These are phyloP conservation scores for Trichoderma erinaceum DNA, from an alignment of 495 filamentous ascomycete species.

Conservation along the genomic window DNA sequence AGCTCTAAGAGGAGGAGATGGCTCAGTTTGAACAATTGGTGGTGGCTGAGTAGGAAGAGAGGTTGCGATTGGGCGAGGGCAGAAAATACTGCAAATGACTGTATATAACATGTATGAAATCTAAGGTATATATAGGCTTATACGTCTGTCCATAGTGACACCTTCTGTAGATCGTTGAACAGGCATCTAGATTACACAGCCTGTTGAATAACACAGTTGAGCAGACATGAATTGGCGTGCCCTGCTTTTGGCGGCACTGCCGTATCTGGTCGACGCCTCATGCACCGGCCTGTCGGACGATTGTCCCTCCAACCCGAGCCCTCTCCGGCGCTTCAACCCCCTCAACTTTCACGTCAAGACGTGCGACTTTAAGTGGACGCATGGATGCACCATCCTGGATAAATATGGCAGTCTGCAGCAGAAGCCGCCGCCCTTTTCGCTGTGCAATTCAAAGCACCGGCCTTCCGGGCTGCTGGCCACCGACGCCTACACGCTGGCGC, in stretches of 20 bases:
- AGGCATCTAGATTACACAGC: too few relatives aligned
- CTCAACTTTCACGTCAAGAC: conserved; percentile 13
- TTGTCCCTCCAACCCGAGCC: conserved; percentile 12
- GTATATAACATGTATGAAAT: neutral
- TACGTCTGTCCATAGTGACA: neutral
- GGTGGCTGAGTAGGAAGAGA: neutral
- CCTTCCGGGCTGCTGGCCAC: conserved; percentile 6
- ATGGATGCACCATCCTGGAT: conserved; percentile 12
- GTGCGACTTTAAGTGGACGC: conserved; percentile 15
- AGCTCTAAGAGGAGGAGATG: neutral
- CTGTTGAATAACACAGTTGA: neutral
- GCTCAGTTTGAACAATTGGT: neutral
- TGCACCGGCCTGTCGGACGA: conserved; percentile 14
- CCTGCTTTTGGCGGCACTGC: conserved; percentile 11
- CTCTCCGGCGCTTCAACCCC: neutral
- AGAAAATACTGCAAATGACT: neutral
- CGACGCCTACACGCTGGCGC: conserved; percentile 16
- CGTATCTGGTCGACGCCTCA: neutral
- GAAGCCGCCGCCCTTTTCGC: conserved; percentile 12
- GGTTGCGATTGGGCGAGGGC: neutral
- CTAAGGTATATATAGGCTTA: neutral
- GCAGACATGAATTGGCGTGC: conserved; percentile 14
- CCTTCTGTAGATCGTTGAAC: too few relatives aligned
- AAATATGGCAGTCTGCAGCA: conserved; percentile 10
- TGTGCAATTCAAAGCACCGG: conserved; percentile 1